Conservation (phyloP, 2,329 filamentous ascomycete genomes). For the Colletotrichum camelliae region DNA sequence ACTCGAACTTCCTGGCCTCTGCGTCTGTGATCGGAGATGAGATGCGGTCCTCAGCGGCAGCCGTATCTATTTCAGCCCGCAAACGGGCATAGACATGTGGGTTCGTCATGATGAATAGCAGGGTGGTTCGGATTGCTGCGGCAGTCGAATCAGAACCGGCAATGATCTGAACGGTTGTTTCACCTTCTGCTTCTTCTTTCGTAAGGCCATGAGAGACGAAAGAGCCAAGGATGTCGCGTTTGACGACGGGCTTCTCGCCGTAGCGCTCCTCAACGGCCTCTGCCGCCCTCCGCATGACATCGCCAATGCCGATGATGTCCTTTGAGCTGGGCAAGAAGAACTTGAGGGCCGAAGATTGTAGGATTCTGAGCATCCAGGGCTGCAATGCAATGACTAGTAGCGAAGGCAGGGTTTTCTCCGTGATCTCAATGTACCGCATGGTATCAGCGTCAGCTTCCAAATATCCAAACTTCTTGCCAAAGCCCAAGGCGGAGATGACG, state of each 20-base stretch:
- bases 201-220: slow-evolving; percentile 40
- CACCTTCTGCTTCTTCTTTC: slow-evolving; percentile 43
- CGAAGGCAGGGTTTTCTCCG: slow-evolving; percentile 44
- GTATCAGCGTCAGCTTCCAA: slow-evolving; percentile 49
- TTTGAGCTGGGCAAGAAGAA: slow-evolving; percentile 35
- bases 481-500: slow-evolving; percentile 56
- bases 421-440: slow-evolving; percentile 49
- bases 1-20: slow-evolving; percentile 41
- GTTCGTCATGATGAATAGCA: slow-evolving; percentile 57
- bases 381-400: slow-evolving; percentile 48
- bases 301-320: slow-evolving; percentile 30
- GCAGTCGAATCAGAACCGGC: slow-evolving; percentile 65
- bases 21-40: slow-evolving; percentile 33
- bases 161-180: slow-evolving; percentile 40
- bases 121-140: slow-evolving; percentile 55
- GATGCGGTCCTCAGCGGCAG: slow-evolving; percentile 27
- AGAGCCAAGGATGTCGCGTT: slow-evolving; percentile 40
- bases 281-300: slow-evolving; percentile 37
- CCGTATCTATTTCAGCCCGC: slow-evolving; percentile 46
- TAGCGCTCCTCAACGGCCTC: slow-evolving; percentile 33
- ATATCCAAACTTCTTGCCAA: slow-evolving; percentile 54
- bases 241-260: slow-evolving; percentile 28
- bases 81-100: slow-evolving; percentile 50
- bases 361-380: slow-evolving; percentile 43
- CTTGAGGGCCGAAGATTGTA: slow-evolving; percentile 44